Base-by-base conservation (phyloP, 768 basidiomycete genomes). In the Lentinula edodes region DNA sequence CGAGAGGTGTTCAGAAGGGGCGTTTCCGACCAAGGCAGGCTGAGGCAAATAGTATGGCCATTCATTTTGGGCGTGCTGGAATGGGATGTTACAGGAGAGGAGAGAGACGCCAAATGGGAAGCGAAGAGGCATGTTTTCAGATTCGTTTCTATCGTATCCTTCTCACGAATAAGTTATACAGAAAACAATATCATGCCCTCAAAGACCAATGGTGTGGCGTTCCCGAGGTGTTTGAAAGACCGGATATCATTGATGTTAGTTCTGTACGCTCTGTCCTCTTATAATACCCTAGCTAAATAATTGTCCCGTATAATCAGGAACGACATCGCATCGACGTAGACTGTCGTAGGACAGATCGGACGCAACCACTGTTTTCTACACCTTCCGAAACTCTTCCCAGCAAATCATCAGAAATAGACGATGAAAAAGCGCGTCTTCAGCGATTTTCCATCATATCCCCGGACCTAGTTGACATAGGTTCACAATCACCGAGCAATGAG, bases 311-410 rank as follows among this genome's bases (percentile, higher is more conserved):
- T 34, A n/a, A 41, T 34, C 60, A 88, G 88, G 93, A 94, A 70
- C 85, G 91, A n/a, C 93, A 94, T 74, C 85, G 93, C 28, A 93
- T 94, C 66, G 93, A 98, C 68, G 97, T 99, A 61, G 97, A 98
- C 70, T 98, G 97, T 68, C 88, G 95, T 61, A 84, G 97, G 32
- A 99, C 97, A 20, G 97, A 99, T 73, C 83, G 97, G 41, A 89
- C 82, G n/a, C 96, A 98, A 66, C 87, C 92, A 5, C 80, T 98
- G 59, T 98, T 97, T 68, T 83, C 88, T 2, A 78, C 72, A 23
- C 66, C 65, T 6, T 63, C 67, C 5, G 71, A 66, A 5, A 55
- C 65, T n/a, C 63, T 67, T 1, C 55, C 65, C 16, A 46, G 69
- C 13, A 72, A 73, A 32, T 72, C 76, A 52, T 60, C 68, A 1